These are phyloP conservation scores for Macrophomina phaseolina DNA, from an alignment of 2,329 filamentous ascomycete species.

Conservation along the genomic window DNA sequence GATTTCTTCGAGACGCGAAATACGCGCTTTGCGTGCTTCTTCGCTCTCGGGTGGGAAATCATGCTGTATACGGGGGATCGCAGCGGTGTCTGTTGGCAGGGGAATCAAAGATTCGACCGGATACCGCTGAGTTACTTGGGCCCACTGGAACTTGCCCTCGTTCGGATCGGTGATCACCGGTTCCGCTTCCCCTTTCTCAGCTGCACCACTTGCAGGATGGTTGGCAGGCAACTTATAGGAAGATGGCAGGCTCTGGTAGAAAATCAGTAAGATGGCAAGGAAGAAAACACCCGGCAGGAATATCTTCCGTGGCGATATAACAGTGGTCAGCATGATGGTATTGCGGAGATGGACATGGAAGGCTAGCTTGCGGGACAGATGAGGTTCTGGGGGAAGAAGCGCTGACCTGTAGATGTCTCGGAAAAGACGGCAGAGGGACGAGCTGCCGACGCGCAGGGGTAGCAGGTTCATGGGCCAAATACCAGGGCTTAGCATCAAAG, in stretches of 20 bases:
- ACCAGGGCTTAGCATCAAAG: not conserved
- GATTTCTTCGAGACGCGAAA: conserved; percentile 36
- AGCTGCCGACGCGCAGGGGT: not conserved
- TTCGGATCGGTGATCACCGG: not conserved
- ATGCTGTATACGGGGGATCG: conserved; percentile 44
- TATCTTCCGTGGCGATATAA: not conserved
- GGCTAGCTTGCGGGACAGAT: not conserved
- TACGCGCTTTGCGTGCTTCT: conserved; percentile 34
- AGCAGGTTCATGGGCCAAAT: not conserved
- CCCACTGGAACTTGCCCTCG: conserved; percentile 37
- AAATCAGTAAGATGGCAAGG: conserved; percentile 36
- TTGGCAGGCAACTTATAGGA: conserved; percentile 28
- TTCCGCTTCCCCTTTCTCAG: not conserved
- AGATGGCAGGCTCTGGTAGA: conserved; percentile 38
- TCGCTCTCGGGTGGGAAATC: conserved; percentile 34
- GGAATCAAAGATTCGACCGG: conserved; percentile 37
- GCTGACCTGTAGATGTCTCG: too few relatives aligned
- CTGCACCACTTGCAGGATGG: not conserved
- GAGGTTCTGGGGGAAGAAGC: not conserved
- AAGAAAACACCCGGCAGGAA: conserved; percentile 29
- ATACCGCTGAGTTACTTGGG: conserved; percentile 37
- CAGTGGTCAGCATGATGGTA: not conserved
- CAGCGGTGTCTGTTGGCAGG: conserved; percentile 36
- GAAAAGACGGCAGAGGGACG: too few relatives aligned
- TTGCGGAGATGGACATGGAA: not conserved